Conservation (phyloP, 192 early-diverging fungal species). For the Glomus cerebriforme region DNA sequence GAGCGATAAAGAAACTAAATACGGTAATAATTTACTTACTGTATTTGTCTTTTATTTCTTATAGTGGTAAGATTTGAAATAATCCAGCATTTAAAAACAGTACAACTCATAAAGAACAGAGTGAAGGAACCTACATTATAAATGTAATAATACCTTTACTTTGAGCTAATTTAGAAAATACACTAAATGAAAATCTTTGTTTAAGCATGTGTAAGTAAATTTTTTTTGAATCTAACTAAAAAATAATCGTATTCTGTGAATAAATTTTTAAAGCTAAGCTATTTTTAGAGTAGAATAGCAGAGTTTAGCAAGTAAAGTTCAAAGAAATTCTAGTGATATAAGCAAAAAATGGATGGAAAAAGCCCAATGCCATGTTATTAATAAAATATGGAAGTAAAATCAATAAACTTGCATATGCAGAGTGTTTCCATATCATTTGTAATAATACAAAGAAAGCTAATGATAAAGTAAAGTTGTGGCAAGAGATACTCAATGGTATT, state of each 20-base stretch:
- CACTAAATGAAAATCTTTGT: too few relatives aligned
- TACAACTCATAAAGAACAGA: too few relatives aligned
- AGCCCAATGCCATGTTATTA: neutral
- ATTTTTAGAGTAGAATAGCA: neutral
- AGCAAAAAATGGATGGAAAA: neutral
- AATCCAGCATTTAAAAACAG: too few relatives aligned
- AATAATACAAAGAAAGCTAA: neutral
- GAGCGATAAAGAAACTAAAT: neutral
- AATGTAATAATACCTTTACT: too few relatives aligned
- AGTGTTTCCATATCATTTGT: neutral
- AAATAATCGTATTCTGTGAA: too few relatives aligned
- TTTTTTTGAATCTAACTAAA: too few relatives aligned
- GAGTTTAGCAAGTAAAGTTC: constrained; percentile 4
- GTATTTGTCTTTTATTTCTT: too few relatives aligned
- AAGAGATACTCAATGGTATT: neutral
- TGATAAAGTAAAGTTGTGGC: neutral
- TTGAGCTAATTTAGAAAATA: too few relatives aligned
- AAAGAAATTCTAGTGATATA: neutral
- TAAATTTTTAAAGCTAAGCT: too few relatives aligned
- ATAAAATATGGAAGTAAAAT: neutral
- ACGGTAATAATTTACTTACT: constrained; percentile 13
- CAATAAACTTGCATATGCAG: neutral
- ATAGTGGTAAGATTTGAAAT: too few relatives aligned
- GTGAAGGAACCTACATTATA: too few relatives aligned
- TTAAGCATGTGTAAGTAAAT: too few relatives aligned